phyloP scores from a whole-genome alignment of 176 grass and related monocot genomes.

The Elymus sibiricus region DNA sequence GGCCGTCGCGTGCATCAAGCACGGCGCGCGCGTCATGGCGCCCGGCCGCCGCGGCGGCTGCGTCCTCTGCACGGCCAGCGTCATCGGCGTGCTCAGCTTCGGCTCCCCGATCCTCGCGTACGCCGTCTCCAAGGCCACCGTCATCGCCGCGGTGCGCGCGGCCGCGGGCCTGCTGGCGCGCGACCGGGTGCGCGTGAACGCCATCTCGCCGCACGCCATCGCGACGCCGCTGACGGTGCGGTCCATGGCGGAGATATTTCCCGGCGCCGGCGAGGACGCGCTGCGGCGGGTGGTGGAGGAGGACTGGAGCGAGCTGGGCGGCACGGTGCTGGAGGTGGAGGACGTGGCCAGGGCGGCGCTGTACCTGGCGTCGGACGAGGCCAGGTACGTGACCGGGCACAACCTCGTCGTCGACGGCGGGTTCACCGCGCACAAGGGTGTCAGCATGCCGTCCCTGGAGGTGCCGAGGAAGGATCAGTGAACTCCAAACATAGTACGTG shows the following conservation, averaged over 20 bases:
- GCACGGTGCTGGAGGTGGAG: constrained; percentile 3
- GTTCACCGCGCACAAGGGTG: not conserved
- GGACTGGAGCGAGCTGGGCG: not conserved
- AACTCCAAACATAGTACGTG: not conserved
- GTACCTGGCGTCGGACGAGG: not conserved
- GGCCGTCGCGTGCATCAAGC: not conserved
- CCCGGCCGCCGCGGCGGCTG: too few species aligned
- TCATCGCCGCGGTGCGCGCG: too few species aligned
- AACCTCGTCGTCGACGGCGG: not conserved
- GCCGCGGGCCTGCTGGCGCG: too few species aligned
- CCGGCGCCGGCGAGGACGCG: not conserved
- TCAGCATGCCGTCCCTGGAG: not conserved
- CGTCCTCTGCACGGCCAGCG: too few species aligned
- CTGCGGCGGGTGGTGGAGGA: not conserved
- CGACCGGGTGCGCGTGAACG: constrained; percentile 22
- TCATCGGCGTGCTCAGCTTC: too few species aligned
- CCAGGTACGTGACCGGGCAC: not conserved
- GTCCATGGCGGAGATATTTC: not conserved
- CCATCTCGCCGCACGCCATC: constrained; percentile 12
- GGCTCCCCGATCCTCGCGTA: too few species aligned
- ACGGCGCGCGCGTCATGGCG: too few species aligned
- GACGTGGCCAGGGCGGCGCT: not conserved
- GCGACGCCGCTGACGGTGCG: not conserved
- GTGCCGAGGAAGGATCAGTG: not conserved
- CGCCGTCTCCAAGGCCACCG: too few species aligned